Evolutionary conservation across 805 yeast genomes (phyloP), one percentile per base, ranked within the genome.

Genomic region (Candida easanensis): DNA sequence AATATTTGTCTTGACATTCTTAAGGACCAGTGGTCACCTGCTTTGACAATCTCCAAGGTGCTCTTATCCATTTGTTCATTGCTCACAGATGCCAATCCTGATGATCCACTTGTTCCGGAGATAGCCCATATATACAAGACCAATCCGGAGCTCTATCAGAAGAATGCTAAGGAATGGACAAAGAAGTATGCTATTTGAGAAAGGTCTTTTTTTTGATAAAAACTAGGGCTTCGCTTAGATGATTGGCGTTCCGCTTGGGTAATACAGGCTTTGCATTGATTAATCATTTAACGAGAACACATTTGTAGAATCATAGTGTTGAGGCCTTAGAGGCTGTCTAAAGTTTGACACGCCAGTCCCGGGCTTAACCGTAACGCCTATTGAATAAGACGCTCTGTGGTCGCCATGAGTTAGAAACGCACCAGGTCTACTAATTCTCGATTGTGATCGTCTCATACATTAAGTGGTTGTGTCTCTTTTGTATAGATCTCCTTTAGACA

Each of bases 1-100:
- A 84, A 89, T 68, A 91, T 91, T 61, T 91, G 99, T 77, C 77
- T 91, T 54, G 99, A 93, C 69, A 91, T 93, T 64, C 79, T 93
- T 65, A 90, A 91, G 68, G 98, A 93, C 63, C 96, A 91, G 67
- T 93, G 99, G 99, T 90, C 98, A 20, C 99, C 99, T 20, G 98
- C 97, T 28, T 76, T 93, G 63, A 93, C 98, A 39, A 88, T 93
- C 55, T 88, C 98, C 17, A 93, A 93, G 72, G 96, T 93, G 45
- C 77, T 93, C 54, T 77, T 93, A 56, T 89, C 97, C 26, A 91
- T 93, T 61, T 90, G 97, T 65, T 91, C 98, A 14, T 73, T 93
- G 66, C 79, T 93, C 62, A 91, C 98, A 23, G 98, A 93, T 67
- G 98, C 99, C 40, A 91, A 91, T 63, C 98, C 98, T 30, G 99